These are phyloP conservation scores for Ustilago tritici DNA, from an alignment of 1,284 basidiomycete genomes.

Conservation along the genomic window DNA sequence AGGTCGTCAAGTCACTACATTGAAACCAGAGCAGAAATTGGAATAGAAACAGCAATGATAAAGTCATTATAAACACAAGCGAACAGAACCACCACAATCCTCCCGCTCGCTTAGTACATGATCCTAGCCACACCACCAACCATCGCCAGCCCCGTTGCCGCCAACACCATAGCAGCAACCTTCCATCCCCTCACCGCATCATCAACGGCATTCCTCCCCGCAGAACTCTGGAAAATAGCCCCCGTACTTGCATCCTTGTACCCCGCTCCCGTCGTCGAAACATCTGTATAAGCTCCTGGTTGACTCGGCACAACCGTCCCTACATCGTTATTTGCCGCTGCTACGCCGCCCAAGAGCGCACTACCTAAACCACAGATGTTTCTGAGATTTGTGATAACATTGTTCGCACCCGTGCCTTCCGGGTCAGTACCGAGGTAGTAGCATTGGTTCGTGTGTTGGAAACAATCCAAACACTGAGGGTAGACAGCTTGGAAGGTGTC, in stretches of 20 bases:
- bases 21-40: neutral
- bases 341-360: slow-evolving; percentile 55
- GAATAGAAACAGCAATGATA: neutral
- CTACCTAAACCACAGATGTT: slow-evolving; percentile 55
- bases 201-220: slow-evolving; percentile 13
- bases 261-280: slow-evolving; percentile 38
- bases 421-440: slow-evolving; percentile 60
- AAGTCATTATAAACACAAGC: neutral
- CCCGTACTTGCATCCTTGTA: slow-evolving; percentile 52
- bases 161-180: slow-evolving; percentile 7
- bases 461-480: slow-evolving; percentile 79
- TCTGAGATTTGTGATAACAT: slow-evolving; percentile 53
- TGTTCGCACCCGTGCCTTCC: slow-evolving; percentile 54
- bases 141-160: slow-evolving; percentile 18
- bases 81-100: neutral
- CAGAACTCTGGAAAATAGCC: slow-evolving; percentile 41
- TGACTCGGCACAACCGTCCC: slow-evolving; percentile 20
- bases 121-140: slow-evolving; percentile 23
- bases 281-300: slow-evolving; percentile 48
- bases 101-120: neutral
- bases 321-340: slow-evolving; percentile 38
- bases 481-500: slow-evolving; percentile 77
- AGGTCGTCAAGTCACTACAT: slow-evolving; percentile 1
- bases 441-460: slow-evolving; percentile 60
- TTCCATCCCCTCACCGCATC: slow-evolving; percentile 22